These are phyloP conservation scores for Lentinula sp. DNA, from an alignment of 768 basidiomycete genomes.

Conservation along the genomic window DNA sequence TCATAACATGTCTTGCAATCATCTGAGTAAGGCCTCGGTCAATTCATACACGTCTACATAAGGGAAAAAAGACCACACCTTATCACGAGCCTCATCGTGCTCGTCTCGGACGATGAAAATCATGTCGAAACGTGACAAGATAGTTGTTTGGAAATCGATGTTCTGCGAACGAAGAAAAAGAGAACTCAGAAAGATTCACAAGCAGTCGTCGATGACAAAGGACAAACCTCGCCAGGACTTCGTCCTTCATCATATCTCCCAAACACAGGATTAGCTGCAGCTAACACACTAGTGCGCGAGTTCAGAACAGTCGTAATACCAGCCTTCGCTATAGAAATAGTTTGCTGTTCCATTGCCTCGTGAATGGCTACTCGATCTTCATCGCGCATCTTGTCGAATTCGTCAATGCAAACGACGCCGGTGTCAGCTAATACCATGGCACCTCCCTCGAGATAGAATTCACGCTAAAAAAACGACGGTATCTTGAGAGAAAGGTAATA, in stretches of 20 bases:
- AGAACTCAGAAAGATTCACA: background rate
- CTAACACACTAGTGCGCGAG: conserved; percentile 91
- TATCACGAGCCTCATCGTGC: conserved; percentile 90
- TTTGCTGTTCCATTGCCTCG: conserved; percentile 99
- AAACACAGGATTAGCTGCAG: conserved; percentile 97
- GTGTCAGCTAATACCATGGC: conserved; percentile 99
- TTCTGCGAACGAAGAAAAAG: conserved; percentile 39
- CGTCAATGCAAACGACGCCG: conserved; percentile 98
- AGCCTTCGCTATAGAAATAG: conserved; percentile 98
- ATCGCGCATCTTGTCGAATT: conserved; percentile 99
- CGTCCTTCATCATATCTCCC: conserved; percentile 96
- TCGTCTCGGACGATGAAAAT: conserved; percentile 99
- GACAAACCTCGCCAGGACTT: conserved; percentile 82
- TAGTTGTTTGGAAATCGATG: conserved; percentile 97
- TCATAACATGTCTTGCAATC: conserved; percentile 97
- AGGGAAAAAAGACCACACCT: conserved; percentile 37
- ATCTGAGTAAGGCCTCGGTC: conserved; percentile 41
- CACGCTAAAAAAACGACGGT: conserved; percentile 49
- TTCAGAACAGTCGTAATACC: conserved; percentile 98
- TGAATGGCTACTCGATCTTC: conserved; percentile 99
- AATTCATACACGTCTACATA: background rate
- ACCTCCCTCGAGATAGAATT: conserved; percentile 98
- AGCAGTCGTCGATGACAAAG: background rate
- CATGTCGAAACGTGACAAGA: conserved; percentile 98
- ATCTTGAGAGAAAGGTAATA: background rate